Base-by-base conservation (phyloP, 192 early-diverging fungal genomes). In the Umbelopsis sp. region DNA sequence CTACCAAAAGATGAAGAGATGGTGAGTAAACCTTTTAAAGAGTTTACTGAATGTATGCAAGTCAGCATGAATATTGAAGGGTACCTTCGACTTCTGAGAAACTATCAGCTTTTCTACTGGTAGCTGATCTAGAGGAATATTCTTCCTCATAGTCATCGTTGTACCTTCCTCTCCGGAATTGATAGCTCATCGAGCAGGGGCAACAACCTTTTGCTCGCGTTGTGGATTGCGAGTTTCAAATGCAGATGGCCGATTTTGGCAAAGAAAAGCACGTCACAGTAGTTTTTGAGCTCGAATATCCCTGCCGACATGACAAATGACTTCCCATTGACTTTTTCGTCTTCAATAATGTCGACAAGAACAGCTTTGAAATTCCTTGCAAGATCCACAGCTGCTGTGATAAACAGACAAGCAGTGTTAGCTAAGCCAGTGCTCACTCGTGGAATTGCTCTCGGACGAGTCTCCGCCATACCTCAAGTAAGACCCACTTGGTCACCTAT, bases 61-160 rank as follows among this genome's bases (percentile, higher is more conserved):
- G 38, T 6, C 5, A n/a, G n/a, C n/a, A n/a, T n/a, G n/a, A n/a
- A n/a, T n/a, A n/a, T 41, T 41, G 38, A 41, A 41, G 38, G 38
- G 52, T 70, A 70, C 73, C 73, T 75, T 75, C 73, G 43, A 75
- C 59, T 62, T 75, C 73, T 24, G 73, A 75, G 51, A 75, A 75
- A 69, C 69, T 69, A 20, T 69, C 73, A 3, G 34, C 49, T 9
- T 45, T 52, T 10, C 56, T 62, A 62, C 29, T 62, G 8, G 56
- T 7, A 12, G 56, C 25, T 20, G 26, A 34, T 32, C 56, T 62
- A 0, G 26, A 32, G 26, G 56, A 29, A 62, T 62, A 32, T 62
- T 32, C 31, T 22, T 62, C 56, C 24, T 62, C 56, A 31, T 62
- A 62, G 56, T 62, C 56, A 62, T 62, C 56, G 17, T 62, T 22